phyloP scores from a whole-genome alignment of 2,329 filamentous ascomycete genomes.

The Hymenoscyphus repandus region DNA sequence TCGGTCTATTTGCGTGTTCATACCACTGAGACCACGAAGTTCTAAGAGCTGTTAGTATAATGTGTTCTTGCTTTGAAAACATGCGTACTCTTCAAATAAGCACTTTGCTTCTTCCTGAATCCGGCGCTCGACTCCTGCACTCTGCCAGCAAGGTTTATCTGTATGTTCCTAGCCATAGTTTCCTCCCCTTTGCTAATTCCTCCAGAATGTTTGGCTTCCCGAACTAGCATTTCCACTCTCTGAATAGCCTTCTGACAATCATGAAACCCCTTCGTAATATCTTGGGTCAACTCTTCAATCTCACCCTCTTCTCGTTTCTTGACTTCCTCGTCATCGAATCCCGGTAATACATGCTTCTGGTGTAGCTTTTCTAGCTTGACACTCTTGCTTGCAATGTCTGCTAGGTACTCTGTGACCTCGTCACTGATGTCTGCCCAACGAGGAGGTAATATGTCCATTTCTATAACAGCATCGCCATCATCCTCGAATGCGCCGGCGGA shows the following conservation, averaged over 20 bases:
- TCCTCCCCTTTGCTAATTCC: constrained; percentile 78
- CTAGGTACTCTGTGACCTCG: constrained; percentile 79
- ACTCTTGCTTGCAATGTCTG: constrained; percentile 75
- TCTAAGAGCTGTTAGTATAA: constrained; percentile 43
- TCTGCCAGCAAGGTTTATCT: constrained; percentile 80
- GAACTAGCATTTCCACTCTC: constrained; percentile 80
- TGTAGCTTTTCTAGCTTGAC: constrained; percentile 85
- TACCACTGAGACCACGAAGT: constrained; percentile 66
- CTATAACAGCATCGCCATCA: constrained; percentile 91
- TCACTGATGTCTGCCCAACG: constrained; percentile 95
- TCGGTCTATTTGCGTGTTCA: constrained; percentile 49
- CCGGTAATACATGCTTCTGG: constrained; percentile 93
- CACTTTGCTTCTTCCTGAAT: constrained; percentile 96
- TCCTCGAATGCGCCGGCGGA: constrained; percentile 72
- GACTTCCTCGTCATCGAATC: constrained; percentile 91
- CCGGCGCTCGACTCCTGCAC: constrained; percentile 88
- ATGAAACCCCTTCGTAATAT: constrained; percentile 85
- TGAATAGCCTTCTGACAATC: constrained; percentile 86
- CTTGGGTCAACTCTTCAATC: constrained; percentile 85
- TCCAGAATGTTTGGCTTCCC: constrained; percentile 68
- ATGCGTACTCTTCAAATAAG: constrained; percentile 80
- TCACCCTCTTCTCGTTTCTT: constrained; percentile 82
- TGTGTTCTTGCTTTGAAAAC: not conserved
- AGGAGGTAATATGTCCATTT: constrained; percentile 95
- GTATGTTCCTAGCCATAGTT: constrained; percentile 93